A percentile compares a stretch with the other conserved stretches of the same genome.
phyloP scores from a whole-genome alignment of 305 asterid genomes.

The Solanum chacoense region DNA sequence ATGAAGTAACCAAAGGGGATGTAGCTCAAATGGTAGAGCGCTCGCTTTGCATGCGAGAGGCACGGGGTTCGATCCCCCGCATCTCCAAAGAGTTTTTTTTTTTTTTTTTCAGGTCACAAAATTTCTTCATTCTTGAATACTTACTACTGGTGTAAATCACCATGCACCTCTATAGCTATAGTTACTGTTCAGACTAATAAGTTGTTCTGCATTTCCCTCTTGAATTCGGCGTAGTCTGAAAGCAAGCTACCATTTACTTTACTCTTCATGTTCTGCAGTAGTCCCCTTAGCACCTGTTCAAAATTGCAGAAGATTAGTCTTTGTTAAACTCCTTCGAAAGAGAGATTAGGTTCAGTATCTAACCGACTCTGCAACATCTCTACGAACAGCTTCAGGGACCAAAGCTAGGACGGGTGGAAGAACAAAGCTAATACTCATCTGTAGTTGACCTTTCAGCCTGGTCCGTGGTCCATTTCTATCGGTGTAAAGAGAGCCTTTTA shows the following conservation, averaged over 20 bases:
- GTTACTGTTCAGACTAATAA: constrained; percentile 25
- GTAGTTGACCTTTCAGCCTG: constrained; percentile 63
- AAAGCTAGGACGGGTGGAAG: constrained; percentile 65
- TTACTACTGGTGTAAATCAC: neutral
- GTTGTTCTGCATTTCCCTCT: constrained; percentile 47
- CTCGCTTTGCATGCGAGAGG: constrained; percentile 99
- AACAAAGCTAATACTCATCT: constrained; percentile 68
- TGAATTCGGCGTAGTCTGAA: constrained; percentile 61
- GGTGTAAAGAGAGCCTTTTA: constrained; percentile 73
- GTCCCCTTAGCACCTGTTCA: constrained; percentile 52
- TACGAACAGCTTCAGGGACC: constrained; percentile 71
- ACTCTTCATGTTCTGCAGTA: constrained; percentile 76
- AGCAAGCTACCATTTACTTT: constrained; percentile 77
- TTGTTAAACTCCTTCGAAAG: neutral
- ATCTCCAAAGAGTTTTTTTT: constrained; percentile 33
- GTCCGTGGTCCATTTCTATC: constrained; percentile 50
- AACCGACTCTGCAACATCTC: constrained; percentile 82
- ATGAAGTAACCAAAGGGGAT: constrained; percentile 29
- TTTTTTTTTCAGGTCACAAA: neutral
- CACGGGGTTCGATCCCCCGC: constrained; percentile 99
- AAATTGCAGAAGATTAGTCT: neutral
- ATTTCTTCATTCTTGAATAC: neutral
- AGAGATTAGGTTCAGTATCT: constrained; percentile 13
- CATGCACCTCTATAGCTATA: neutral
- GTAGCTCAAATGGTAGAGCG: constrained; percentile 99